These are phyloP conservation scores for Rhodotorula mucilaginosa DNA, from an alignment of 1,284 basidiomycete genomes.

Conservation along the genomic window DNA sequence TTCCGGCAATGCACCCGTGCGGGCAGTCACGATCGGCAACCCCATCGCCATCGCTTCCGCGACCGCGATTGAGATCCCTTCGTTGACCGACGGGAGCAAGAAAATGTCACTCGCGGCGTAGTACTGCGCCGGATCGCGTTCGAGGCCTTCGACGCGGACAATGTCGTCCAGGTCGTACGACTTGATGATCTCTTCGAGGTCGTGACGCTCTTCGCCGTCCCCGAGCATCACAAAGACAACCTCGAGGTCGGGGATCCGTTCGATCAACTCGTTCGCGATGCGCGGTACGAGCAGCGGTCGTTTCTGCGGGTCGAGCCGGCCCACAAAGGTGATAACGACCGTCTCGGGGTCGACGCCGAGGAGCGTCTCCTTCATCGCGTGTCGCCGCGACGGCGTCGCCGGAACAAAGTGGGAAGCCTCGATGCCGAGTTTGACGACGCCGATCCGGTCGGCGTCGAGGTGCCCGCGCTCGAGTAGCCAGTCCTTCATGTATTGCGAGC, in stretches of 20 bases:
- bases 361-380: constrained; percentile 15
- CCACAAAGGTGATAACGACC: constrained; percentile 34
- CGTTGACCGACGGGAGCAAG: constrained; percentile 36
- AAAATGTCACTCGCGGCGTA: constrained; percentile 34
- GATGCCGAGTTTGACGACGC: constrained; percentile 43
- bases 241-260: constrained; percentile 18
- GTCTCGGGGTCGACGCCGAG: constrained; percentile 29
- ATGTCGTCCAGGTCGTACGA: constrained; percentile 16
- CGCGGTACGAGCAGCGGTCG: constrained; percentile 30
- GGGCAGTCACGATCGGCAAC: constrained; percentile 35
- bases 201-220: constrained; percentile 22
- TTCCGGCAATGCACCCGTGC: constrained; percentile 36
- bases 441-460: constrained; percentile 30
- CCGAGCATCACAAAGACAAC: constrained; percentile 40
- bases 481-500: constrained; percentile 37
- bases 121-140: constrained; percentile 21
- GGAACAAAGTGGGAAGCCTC: constrained; percentile 26
- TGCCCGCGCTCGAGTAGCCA: constrained; percentile 37
- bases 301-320: constrained; percentile 40
- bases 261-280: constrained; percentile 29
- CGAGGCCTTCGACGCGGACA: constrained; percentile 24
- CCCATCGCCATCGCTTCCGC: constrained; percentile 42
- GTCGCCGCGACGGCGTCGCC: constrained; percentile 5
- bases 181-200: constrained; percentile 6
- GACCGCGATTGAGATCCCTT: constrained; percentile 41